Base-by-base conservation (phyloP, 2,329 filamentous ascomycete species). In the Lizonia empirigonia region DNA sequence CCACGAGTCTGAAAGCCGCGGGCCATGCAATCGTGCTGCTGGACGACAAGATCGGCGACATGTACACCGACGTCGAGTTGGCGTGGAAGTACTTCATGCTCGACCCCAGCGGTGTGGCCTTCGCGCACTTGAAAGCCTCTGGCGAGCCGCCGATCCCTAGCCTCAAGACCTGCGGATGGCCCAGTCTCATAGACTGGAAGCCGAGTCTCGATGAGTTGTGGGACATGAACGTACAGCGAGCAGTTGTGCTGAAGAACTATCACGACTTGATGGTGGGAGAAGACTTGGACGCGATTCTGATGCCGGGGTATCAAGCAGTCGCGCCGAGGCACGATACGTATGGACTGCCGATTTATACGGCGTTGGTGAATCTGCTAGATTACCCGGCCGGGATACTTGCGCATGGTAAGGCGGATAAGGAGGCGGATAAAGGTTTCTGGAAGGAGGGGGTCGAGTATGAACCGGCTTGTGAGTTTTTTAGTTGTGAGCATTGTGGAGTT, bases 261-360 rank as follows among this genome's bases (percentile, higher is more conserved):
- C 74, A 78, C 13, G 69, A 71, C 27, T 33, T 74, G 0, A 76
- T 79, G 65, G 64, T 72, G 4, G 18, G 16, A 6, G 50, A 80
- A 15, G 61, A 71, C 7, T 64, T 85, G 4, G 82, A 85, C 64
- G 77, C 76, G 0, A 64, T 84, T 0, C 42, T 85, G n/a, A 75
- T 74, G 44, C 75, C 79, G 3, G 74, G 75, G 3, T 77, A 80
- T 5, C 78, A 80, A 56, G 76, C 70, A 10, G 82, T 80, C 0
- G 81, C 82, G 0, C 76, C 80, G 0, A 70, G 69, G 15, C 79
- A 84, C 60, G 82, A 85, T 61, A 75, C 70, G 0, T 84, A 78
- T 63, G 76, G 78, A 0, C 22, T 73, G 0, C 70, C 76, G 1
- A 64, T 73, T 0, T 82, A 80, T 44, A 83, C 82, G 0, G 62